phyloP scores from a whole-genome alignment of 179 eudicot genomes.

The Monotropa hypopitys region DNA sequence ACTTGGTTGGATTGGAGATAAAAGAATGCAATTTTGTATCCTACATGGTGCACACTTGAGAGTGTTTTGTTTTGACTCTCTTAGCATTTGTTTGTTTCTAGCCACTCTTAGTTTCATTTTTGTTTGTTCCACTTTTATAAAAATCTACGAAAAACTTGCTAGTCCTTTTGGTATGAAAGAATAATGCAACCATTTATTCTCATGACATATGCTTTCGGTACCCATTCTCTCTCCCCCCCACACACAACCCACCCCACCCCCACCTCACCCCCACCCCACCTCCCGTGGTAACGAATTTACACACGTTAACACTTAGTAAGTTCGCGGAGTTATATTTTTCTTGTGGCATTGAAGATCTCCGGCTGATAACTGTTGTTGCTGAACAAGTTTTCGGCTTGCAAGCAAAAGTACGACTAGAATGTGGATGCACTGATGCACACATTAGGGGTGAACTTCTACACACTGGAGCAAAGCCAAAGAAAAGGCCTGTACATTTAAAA shows the following conservation, averaged over 20 bases:
- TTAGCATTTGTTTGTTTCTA: not conserved
- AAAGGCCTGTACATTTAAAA: not conserved
- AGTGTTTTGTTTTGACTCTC: not conserved
- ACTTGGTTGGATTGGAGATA: conserved; percentile 20
- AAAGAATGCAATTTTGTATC: conserved; percentile 26
- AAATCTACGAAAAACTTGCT: not conserved
- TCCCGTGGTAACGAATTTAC: conserved; percentile 3
- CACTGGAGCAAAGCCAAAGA: not conserved
- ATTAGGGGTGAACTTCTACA: not conserved
- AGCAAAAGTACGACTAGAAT: conserved; percentile 6
- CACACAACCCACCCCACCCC: too few species aligned
- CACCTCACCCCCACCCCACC: too few species aligned
- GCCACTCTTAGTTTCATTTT: not conserved
- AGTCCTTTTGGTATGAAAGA: not conserved
- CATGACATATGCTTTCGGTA: not conserved
- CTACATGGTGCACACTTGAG: conserved; percentile 14
- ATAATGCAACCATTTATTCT: not conserved
- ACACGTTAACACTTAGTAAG: conserved; percentile 45
- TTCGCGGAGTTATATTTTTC: conserved; percentile 13
- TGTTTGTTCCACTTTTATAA: not conserved
- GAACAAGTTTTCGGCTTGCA: conserved; percentile 23
- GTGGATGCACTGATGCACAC: conserved; percentile 1
- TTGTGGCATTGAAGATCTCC: conserved; percentile 26
- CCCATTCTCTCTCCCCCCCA: too few species aligned
- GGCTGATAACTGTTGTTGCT: conserved; percentile 13